A percentile compares a stretch with the other conserved stretches of the same genome.
These are phyloP conservation scores for Sporobolomyces pararoseus DNA, from an alignment of 768 basidiomycete species.

Conservation along the genomic window DNA sequence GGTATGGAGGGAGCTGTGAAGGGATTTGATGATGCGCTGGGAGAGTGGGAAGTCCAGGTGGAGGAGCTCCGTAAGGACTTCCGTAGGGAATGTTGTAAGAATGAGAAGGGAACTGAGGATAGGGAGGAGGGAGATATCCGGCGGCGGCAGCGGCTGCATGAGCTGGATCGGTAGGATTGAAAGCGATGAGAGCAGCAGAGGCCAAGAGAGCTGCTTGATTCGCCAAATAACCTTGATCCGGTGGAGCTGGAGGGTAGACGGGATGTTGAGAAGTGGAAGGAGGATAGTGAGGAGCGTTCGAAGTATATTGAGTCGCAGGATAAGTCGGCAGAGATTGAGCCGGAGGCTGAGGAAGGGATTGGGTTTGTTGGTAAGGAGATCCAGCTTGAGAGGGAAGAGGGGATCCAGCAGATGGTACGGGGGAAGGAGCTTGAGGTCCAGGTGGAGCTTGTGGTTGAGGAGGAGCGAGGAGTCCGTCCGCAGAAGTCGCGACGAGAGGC, in stretches of 20 bases:
- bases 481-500: neutral
- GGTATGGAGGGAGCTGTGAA: no score
- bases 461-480: slow-evolving; percentile 2
- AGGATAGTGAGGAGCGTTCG: neutral
- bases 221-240: slow-evolving; percentile 6
- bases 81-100: slow-evolving; percentile 9
- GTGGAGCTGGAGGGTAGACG: neutral
- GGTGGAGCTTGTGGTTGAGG: neutral
- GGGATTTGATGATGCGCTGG: no score
- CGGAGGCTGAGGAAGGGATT: neutral
- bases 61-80: neutral
- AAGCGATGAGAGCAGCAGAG: slow-evolving; percentile 1
- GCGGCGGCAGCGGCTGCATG: neutral
- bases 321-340: neutral
- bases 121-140: neutral
- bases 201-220: slow-evolving; percentile 17
- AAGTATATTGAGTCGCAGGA: neutral
- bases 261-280: neutral
- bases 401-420: neutral
- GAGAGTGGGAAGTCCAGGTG: neutral
- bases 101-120: slow-evolving; percentile 5
- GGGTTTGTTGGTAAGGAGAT: neutral
- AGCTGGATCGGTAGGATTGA: neutral
- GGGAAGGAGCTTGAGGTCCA: neutral
- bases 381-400: neutral